phyloP scores from a whole-genome alignment of 805 yeast genomes.

The Kregervanrija pseudodelftensis region DNA sequence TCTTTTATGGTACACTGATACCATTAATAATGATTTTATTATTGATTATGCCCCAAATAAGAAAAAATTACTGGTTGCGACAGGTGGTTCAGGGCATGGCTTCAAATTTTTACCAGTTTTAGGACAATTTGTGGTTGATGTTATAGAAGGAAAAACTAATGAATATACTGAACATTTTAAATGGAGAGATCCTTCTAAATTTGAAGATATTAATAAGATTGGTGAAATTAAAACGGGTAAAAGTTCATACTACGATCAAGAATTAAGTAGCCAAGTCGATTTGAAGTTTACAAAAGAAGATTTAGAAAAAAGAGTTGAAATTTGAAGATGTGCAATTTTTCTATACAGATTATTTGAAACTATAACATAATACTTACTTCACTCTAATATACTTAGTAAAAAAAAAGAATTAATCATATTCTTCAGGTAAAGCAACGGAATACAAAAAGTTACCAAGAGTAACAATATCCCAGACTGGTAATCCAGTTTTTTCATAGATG shows the following conservation, averaged over 20 bases:
- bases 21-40: slow-evolving; percentile 18
- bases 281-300: no score
- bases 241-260: no score
- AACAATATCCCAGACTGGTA: slow-evolving; percentile 26
- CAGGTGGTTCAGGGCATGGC: slow-evolving; percentile 21
- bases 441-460: slow-evolving; percentile 27
- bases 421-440: no score
- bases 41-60: slow-evolving; percentile 18
- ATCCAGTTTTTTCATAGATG: slow-evolving; percentile 14
- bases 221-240: no score
- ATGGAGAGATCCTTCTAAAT: slow-evolving; percentile 10
- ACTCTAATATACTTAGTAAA: no score
- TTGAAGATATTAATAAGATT: no score
- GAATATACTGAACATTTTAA: slow-evolving; percentile 12
- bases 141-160: slow-evolving; percentile 6
- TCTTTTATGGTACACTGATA: slow-evolving; percentile 17
- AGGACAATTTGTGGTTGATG: slow-evolving; percentile 14
- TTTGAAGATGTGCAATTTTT: no score
- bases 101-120: slow-evolving; percentile 19
- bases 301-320: no score
- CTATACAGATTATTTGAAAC: no score
- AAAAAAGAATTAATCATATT: no score
- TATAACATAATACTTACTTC: no score
- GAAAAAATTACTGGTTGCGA: slow-evolving; percentile 13
- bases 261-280: no score